Base-by-base conservation (phyloP, 192 early-diverging fungal genomes). In the Dissophora ornata region DNA sequence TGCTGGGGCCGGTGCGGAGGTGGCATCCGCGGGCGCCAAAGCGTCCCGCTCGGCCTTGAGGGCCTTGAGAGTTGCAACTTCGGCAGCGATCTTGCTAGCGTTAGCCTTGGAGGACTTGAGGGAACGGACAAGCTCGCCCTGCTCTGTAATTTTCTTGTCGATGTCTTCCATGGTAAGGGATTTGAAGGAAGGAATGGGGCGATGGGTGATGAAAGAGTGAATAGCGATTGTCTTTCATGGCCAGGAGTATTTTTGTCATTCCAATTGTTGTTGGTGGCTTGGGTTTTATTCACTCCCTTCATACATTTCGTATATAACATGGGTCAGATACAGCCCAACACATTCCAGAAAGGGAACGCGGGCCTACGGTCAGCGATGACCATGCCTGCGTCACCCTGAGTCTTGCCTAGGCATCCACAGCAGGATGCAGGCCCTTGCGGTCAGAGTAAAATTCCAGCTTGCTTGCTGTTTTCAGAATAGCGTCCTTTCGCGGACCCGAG, bases 41-140 rank as follows among this genome's bases (percentile, higher is more conserved):
- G 69, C 66, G 49, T 86, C 79, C 40, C 90, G 81, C 44, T 90
- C 80, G 25, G 84, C 82, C 68, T 93, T 92, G 29, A 93, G 87
- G 4, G 63, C 74, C 12, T 82, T 80, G n/a, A 92, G 67, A 6
- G 78, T 59, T 4, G 81, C 81, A 0, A 90, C 88, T 59, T 90
- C 88, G 41, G 84, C 83, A 46, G 82, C 82, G 52, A 95, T 74
- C 25, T 53, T 51, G 2, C 33, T 71, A 71, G 89, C 87, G 22
- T 84, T 87, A 12, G 89, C 91, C 46, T 88, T 85, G 49, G 70
- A 61, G 2, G 83, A 53, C 71, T 92, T 92, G 38, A 93, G 80
- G 54, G 85, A 63, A 40, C 90, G 85, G 53, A 92, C 82, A 12
- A 80, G 80, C 21, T 80, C 67, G 45, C 83, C 89, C 62, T 91